Percentiles rank a stretch among this genome's conserved stretches.
Evolutionary conservation across 179 eudicot genomes (phyloP).

Genomic region (Vitellaria paradoxa): DNA sequence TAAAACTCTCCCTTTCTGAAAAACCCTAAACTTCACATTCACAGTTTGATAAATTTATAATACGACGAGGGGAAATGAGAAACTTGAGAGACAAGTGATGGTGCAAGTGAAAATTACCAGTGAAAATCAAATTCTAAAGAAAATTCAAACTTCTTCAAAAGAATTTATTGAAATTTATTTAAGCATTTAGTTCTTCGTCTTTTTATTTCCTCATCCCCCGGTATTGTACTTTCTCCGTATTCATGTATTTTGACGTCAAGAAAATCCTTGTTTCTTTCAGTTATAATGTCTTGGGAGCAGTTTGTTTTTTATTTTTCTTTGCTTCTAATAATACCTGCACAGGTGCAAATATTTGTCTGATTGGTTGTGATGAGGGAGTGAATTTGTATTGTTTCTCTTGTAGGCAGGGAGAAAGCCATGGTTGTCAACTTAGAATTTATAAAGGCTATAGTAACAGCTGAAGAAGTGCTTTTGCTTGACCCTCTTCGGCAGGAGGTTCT

Average conservation of each 20-base stretch:
- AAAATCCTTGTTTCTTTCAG: not conserved
- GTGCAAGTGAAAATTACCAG: not conserved
- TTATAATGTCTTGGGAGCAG: not conserved
- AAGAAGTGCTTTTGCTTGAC: constrained; percentile 92
- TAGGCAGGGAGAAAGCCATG: constrained; percentile 98
- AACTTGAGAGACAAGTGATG: no score
- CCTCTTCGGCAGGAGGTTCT: constrained; percentile 97
- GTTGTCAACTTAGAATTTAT: constrained; percentile 93
- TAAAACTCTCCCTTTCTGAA: no score
- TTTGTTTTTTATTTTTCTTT: not conserved
- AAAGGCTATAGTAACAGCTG: constrained; percentile 95
- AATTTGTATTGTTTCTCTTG: constrained; percentile 9
- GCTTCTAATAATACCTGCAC: not conserved
- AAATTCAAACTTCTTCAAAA: no score
- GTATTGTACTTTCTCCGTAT: not conserved
- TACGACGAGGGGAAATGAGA: no score
- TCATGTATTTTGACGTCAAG: not conserved
- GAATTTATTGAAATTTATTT: no score
- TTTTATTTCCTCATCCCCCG: not conserved
- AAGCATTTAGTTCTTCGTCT: not conserved
- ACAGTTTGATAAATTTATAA: no score
- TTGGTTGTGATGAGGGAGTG: not conserved
- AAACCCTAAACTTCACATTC: no score
- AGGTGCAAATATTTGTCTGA: not conserved
- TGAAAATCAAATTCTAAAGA: not conserved